Conservation (phyloP, 78 protist genomes). For the Corallochytrium limacisporum region DNA sequence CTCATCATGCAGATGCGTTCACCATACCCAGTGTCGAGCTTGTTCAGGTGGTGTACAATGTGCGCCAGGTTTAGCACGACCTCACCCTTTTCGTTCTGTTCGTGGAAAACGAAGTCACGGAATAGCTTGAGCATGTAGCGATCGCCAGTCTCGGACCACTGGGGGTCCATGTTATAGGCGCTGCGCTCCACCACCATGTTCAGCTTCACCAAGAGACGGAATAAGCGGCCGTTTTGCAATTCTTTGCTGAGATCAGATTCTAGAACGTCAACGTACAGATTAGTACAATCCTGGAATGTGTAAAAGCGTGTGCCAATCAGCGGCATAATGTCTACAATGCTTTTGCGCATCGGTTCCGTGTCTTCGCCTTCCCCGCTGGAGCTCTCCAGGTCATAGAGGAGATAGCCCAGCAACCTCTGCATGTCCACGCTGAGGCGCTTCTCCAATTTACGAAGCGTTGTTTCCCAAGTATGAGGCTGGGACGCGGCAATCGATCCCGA, state of each 20-base stretch:
- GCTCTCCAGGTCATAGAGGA: too few relatives aligned
- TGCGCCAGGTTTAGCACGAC: slow-evolving; percentile 51
- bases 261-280: slow-evolving; percentile 24
- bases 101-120: slow-evolving; percentile 71
- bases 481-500: too few relatives aligned
- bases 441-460: too few relatives aligned
- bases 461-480: too few relatives aligned
- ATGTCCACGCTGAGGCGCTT: too few relatives aligned
- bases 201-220: slow-evolving; percentile 45
- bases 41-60: slow-evolving; percentile 60
- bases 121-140: slow-evolving; percentile 55
- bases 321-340: slow-evolving; percentile 7
- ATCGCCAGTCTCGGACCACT: slow-evolving; percentile 70
- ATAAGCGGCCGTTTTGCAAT: slow-evolving; percentile 60
- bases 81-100: slow-evolving; percentile 47
- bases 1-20: slow-evolving; percentile 42
- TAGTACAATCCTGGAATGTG: not conserved
- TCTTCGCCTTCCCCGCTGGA: too few relatives aligned
- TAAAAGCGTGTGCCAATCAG: slow-evolving; percentile 19
- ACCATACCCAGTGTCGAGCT: slow-evolving; percentile 55
- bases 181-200: slow-evolving; percentile 59
- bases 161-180: slow-evolving; percentile 19
- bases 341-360: too few relatives aligned
- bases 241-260: slow-evolving; percentile 44
- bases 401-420: too few relatives aligned